Evolutionary conservation across 306 rosid species (phyloP), one percentile per base, ranked within the genome.

Genomic region (Lablab purpureus): DNA sequence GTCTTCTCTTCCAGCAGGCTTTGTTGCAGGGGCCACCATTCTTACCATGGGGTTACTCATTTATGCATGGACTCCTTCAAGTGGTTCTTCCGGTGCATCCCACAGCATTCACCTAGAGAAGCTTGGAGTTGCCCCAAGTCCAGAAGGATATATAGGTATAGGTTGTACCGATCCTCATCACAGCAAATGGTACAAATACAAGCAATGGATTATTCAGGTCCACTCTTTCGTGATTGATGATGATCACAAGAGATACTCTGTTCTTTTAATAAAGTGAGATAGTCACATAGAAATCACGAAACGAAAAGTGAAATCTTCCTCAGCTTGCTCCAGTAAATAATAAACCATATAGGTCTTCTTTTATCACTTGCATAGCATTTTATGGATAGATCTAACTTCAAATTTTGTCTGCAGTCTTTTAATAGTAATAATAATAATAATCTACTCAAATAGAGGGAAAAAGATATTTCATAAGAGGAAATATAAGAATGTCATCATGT

Each of bases 1-100:
- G 11, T 80, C 94, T 27, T 78, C 98, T 22, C 88, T 93, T 82
- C 98, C 98, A 9, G 59, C 88, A 23, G 97, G 98, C 74, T 93
- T 93, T 64, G 78, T 91, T 32, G 90, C 91, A 15, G 98, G 98
- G 59, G 87, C 92, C 71, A 13, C 87, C 27, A 52, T 93, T 81
- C 97, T 93, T 12, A 80, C 87, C 37, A 60, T 86, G 77, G 98
- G 98, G 17, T 81, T 93, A 83, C 88, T 93, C 73, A 37, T 85
- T 40, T 93, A 93, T 88, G 80, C 94, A 14, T 86, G 97, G 97
- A 84, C 87, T 14, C 92, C 97, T 27, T 75, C 93, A 40, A 56
- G 40, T 41, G 83, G 60, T 80, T 75, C 96, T 63, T 43, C 89
- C n/a, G n/a, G n/a, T 50, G n/a, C 88, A 63, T 68, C 92, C 62